phyloP scores from a whole-genome alignment of 2,329 filamentous ascomycete species.

The Colletotrichum horii region DNA sequence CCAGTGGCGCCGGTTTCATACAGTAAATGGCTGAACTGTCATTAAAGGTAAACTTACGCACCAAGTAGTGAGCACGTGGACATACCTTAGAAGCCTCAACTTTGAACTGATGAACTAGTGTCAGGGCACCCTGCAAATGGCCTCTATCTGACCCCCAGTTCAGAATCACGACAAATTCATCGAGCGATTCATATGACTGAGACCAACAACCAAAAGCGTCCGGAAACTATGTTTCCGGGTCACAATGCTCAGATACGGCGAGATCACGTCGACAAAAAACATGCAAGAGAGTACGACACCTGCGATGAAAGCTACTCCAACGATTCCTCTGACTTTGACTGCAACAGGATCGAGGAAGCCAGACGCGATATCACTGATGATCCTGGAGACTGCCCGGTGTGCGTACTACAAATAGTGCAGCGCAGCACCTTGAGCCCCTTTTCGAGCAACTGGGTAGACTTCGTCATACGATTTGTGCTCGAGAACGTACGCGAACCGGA shows the following conservation, averaged over 20 bases:
- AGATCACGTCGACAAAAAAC: background rate
- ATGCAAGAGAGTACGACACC: background rate
- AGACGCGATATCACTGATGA: background rate
- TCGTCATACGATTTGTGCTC: background rate
- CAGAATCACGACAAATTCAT: background rate
- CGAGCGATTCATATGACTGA: background rate
- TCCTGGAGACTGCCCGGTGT: background rate
- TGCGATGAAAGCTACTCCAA: background rate
- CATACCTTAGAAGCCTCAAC: background rate
- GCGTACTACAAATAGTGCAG: background rate
- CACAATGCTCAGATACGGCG: background rate
- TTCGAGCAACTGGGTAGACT: background rate
- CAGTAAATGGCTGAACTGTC: background rate
- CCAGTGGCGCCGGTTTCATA: background rate
- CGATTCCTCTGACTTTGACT: background rate
- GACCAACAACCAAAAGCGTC: background rate
- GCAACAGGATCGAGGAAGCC: background rate
- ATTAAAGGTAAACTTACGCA: background rate
- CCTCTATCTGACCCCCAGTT: background rate
- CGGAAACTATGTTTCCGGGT: background rate
- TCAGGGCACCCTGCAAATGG: background rate
- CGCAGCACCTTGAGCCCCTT: background rate
- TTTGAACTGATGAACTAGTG: background rate
- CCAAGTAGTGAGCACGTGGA: background rate
- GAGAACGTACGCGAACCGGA: background rate